phyloP scores from a whole-genome alignment of 352 stramenopile species.

The Phytophthora podocarpi region DNA sequence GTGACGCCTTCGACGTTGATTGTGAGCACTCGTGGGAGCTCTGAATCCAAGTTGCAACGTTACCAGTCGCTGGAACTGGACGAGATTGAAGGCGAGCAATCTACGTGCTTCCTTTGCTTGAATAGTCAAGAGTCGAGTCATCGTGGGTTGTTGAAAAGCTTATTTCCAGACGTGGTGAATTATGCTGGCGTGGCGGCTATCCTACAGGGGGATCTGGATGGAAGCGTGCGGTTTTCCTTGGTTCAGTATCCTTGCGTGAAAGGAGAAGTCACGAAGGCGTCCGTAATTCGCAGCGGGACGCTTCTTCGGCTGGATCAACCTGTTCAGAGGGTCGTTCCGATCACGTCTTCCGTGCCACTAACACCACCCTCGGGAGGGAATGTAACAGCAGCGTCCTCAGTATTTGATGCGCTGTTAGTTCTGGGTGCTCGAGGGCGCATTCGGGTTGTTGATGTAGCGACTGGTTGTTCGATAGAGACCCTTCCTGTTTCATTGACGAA shows the following conservation, averaged over 20 bases:
- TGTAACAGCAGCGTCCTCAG: background rate
- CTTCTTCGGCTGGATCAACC: slow-evolving; percentile 34
- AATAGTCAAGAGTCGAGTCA: slow-evolving; percentile 12
- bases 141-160: slow-evolving; percentile 23
- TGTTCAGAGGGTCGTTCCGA: slow-evolving; percentile 42
- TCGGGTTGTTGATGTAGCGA: slow-evolving; percentile 7
- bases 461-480: background rate
- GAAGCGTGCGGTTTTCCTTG: slow-evolving; percentile 46
- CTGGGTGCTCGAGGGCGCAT: slow-evolving; percentile 26
- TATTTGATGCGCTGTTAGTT: slow-evolving; percentile 30
- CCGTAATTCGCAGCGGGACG: slow-evolving; percentile 19
- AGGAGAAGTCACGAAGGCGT: slow-evolving; percentile 7
- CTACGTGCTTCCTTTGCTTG: slow-evolving; percentile 44
- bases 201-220: slow-evolving; percentile 69
- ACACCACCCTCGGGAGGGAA: background rate
- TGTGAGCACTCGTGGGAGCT: slow-evolving; percentile 8
- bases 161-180: slow-evolving; percentile 31
- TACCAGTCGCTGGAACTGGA: slow-evolving; percentile 41
- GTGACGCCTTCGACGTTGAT: slow-evolving; percentile 61
- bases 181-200: slow-evolving; percentile 26
- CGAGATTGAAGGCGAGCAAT: slow-evolving; percentile 70
- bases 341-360: background rate
- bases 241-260: slow-evolving; percentile 13
- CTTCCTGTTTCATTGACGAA: slow-evolving; percentile 16
- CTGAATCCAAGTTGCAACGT: background rate